Base-by-base conservation (phyloP, 2,329 filamentous ascomycete genomes). In the Colletotrichum simmondsii region DNA sequence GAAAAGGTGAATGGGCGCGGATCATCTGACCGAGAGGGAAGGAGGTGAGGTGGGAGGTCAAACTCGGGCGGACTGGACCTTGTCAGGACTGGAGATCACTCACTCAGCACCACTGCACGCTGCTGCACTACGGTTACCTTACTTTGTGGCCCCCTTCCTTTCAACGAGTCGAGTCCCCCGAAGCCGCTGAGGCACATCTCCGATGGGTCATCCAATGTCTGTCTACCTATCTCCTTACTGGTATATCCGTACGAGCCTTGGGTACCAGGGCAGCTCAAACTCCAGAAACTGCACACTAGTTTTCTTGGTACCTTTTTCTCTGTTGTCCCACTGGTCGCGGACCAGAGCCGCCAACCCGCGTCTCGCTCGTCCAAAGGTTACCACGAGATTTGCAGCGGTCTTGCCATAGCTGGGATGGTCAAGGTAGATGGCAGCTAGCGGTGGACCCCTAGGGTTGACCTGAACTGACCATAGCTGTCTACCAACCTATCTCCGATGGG, bases 381-480 rank as follows among this genome's bases (percentile, higher is more conserved):
- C 56, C 68, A 70, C 66, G 66, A 72, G 71, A 72, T 72, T 70
- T 70, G 66, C 66, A 72, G 71, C 71, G 66, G 49, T 60, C 49
- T 65, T 70, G 57, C 60, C 65, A 42, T 49, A 72, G 66, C 70
- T 70, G 42, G 69, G 65, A 59, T 69, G 58, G 65, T 30, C 65
- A 54, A 58, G 28, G 57, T 62, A 22, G 57, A 58, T 49, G 35
- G 58, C 53, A 37, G 65, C 58, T 24, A 46, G 54, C 22, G 42
- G 70, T 72, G 70, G 66, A 52, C 56, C 52, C 24, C 59, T 52
- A 65, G 66, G 35, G 56, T 64, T 70, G 49, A 37, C 35, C 26
- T 57, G 46, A 57, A 58, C 28, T 52, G 58, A 49, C 42, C 42
- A n/a, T 49, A 49, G 42, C 37, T 42, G 42, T 19, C 16, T 19